These are phyloP conservation scores for Dothiorella sarmentorum DNA, from an alignment of 2,329 filamentous ascomycete species.

Conservation along the genomic window DNA sequence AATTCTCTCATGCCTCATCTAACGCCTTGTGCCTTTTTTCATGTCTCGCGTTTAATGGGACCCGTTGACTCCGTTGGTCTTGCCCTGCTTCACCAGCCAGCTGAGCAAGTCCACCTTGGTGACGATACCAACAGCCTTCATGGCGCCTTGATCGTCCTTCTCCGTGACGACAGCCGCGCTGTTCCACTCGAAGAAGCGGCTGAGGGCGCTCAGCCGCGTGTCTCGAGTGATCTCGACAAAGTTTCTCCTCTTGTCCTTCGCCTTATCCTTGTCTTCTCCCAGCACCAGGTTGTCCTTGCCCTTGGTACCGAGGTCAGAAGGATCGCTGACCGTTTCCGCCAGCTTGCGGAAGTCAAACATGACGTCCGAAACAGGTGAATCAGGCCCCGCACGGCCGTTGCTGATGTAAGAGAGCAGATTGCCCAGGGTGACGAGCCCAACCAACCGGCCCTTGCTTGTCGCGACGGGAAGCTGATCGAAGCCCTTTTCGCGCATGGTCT, in stretches of 20 bases:
- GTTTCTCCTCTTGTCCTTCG: conserved; percentile 49
- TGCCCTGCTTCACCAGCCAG: conserved; percentile 75
- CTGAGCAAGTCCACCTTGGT: conserved; percentile 95
- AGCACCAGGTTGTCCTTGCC: conserved; percentile 16
- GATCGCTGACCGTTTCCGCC: conserved; percentile 81
- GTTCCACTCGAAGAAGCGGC: conserved; percentile 97
- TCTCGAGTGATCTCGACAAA: conserved; percentile 95
- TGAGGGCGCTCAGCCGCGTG: conserved; percentile 77
- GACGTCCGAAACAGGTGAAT: conserved; percentile 74
- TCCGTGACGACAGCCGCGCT: conserved; percentile 93
- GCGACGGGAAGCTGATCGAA: conserved; percentile 97
- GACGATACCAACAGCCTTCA: conserved; percentile 83
- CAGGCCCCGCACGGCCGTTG: conserved; percentile 70
- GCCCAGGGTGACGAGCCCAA: conserved; percentile 89
- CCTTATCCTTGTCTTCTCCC: conserved; percentile 16
- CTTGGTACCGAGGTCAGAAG: conserved; percentile 55
- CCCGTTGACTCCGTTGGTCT: conserved; percentile 6
- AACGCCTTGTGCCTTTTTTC: background rate
- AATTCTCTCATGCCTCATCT: background rate
- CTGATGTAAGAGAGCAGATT: conserved; percentile 91
- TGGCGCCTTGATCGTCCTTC: conserved; percentile 51
- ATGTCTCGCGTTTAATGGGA: background rate
- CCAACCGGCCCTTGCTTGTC: conserved; percentile 66
- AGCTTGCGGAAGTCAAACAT: conserved; percentile 96
- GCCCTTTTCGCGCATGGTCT: conserved; percentile 96